Evolutionary conservation across 208 protist genomes (phyloP).

Genomic region (Wallacemonas sp.): DNA sequence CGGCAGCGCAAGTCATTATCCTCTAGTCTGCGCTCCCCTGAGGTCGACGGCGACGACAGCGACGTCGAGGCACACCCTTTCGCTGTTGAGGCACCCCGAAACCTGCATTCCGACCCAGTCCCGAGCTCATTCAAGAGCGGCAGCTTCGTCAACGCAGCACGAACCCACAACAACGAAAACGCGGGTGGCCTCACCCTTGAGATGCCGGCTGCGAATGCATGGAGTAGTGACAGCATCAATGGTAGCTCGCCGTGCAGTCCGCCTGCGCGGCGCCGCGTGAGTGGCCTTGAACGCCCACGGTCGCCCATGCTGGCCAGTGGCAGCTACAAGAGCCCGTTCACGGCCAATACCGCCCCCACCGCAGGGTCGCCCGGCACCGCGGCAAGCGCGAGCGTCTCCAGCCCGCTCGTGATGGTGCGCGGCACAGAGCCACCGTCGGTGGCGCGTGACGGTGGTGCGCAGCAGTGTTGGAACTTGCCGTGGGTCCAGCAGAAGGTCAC

Average conservation of each 20-base stretch:
- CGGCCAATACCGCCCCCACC: slow-evolving; percentile 19
- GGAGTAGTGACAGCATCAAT: background rate
- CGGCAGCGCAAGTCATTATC: background rate
- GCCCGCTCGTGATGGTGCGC: background rate
- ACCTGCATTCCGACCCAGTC: slow-evolving; percentile 44
- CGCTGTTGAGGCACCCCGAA: slow-evolving; percentile 16
- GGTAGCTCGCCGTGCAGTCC: slow-evolving; percentile 2
- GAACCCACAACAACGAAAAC: background rate
- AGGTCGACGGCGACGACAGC: slow-evolving; percentile 1
- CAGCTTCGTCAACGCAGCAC: slow-evolving; percentile 1
- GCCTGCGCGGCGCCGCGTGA: background rate
- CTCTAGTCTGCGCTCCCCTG: background rate
- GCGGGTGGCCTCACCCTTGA: slow-evolving; percentile 11
- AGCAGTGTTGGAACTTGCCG: slow-evolving; percentile 44
- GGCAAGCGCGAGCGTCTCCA: background rate
- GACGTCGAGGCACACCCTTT: slow-evolving; percentile 16
- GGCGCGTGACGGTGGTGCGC: slow-evolving; percentile 12
- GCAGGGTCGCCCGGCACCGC: slow-evolving; percentile 3
- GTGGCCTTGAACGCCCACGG: background rate
- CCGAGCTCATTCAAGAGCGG: slow-evolving; percentile 37
- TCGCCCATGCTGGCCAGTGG: slow-evolving; percentile 5
- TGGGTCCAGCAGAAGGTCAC: slow-evolving; percentile 46
- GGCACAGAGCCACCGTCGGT: slow-evolving; percentile 4
- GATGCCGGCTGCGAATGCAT: background rate
- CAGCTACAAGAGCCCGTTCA: slow-evolving; percentile 18